Evolutionary conservation across 2,329 filamentous ascomycete genomes (phyloP), one percentile per base, ranked within the genome.

Genomic region (Plectosphaerella plurivora): DNA sequence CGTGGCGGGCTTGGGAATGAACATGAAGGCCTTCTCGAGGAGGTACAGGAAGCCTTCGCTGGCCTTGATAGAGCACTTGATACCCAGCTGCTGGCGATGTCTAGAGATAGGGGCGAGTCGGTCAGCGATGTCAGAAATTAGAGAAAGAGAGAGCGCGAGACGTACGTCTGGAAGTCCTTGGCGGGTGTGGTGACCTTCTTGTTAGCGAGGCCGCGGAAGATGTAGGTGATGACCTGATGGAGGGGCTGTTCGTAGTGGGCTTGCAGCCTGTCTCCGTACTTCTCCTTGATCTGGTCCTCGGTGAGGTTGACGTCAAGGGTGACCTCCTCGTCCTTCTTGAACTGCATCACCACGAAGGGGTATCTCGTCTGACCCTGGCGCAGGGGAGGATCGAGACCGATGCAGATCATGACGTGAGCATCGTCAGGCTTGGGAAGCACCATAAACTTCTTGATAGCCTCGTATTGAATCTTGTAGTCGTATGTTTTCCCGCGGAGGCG

Each of bases 31-130:
- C 74, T 97, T 97, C 72, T 99, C 94, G 60, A 99, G 76, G 68
- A 92, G 97, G 81, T 96, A 99, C 49, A 99, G 77, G 66, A 96
- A 92, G 55, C 95, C 94, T 74, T 99, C 94, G 70, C 95, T 97
- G 51, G 95, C 95, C 74, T 99, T 99, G 83, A 99, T 97, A n/a
- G 92, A 96, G 72, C 94, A 99, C 75, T 99, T 99, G 72, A 99
- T 95, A 53, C 94, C 94, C 60, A 87, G 90, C 70, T 97, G 92
- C 63, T 88, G 85, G 68, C 96, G 91, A 73, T 97, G 94, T 60
- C 89, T 83, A 49, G 7, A 22, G 39, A 18, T 2, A 20, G 22
- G 6, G 58, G 22, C 22, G 22, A 33, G 9, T 10, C 28, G 28
- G 28, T 72, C 57, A 73, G 67, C 18, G 52, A 5, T 8, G 15